These are phyloP conservation scores for Chytriomyces sp. DNA, from an alignment of 192 early-diverging fungal genomes.

Conservation along the genomic window DNA sequence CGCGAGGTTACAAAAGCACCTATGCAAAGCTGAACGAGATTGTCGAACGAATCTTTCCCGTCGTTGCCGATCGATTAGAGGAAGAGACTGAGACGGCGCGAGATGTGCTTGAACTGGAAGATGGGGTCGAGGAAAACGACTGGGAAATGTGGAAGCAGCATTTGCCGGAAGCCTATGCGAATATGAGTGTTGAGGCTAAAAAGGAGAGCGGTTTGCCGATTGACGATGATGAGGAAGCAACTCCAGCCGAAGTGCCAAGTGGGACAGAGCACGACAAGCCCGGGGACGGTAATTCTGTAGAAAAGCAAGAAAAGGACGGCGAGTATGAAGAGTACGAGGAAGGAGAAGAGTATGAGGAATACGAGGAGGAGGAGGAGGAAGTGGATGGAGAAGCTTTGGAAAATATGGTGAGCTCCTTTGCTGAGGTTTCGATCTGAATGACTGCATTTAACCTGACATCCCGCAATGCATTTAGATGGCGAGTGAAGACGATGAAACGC, in stretches of 20 bases:
- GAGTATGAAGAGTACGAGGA: conserved; percentile 47
- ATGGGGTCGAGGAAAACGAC: conserved; percentile 7
- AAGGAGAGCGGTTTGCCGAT: conserved; percentile 38
- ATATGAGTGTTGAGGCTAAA: conserved; percentile 28
- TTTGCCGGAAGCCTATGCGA: conserved; percentile 18
- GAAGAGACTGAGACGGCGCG: neutral
- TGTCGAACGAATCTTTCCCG: conserved; percentile 92
- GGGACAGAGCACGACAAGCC: conserved; percentile 2
- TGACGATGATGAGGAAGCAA: conserved; percentile 17
- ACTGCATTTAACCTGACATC: neutral
- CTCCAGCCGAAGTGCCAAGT: neutral
- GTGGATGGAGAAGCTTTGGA: neutral
- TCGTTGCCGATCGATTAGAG: conserved; percentile 17
- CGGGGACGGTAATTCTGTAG: conserved; percentile 31
- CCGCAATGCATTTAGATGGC: neutral
- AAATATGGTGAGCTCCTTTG: neutral
- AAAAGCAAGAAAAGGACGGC: conserved; percentile 38
- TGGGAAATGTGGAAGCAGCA: conserved; percentile 27
- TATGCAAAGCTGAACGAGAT: conserved; percentile 88
- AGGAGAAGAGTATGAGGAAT: conserved; percentile 47
- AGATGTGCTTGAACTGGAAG: neutral
- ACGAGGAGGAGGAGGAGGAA: conserved; percentile 44
- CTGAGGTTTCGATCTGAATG: neutral
- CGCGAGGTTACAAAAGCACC: conserved; percentile 72
- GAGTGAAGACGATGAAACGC: conserved; percentile 28